Evolutionary conservation across 2,329 filamentous ascomycete species (phyloP).

Genomic region (Didymosphaeria variabile): DNA sequence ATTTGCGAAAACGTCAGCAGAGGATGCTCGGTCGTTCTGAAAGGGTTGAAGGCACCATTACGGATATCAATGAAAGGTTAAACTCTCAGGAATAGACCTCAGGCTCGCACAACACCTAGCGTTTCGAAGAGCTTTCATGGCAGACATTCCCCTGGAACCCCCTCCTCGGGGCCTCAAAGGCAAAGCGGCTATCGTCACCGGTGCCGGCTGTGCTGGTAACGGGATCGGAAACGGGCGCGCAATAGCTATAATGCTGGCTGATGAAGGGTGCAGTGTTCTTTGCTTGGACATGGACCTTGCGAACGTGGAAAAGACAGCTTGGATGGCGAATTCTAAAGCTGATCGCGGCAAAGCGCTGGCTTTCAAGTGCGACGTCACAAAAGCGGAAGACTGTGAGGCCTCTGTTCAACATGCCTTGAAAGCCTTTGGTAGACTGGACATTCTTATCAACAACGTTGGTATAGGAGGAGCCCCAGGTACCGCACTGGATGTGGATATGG

Average conservation of each 20-base stretch:
- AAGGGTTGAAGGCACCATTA: no score
- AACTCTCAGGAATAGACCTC: not conserved
- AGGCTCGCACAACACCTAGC: not conserved
- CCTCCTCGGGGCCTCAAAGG: constrained; percentile 53
- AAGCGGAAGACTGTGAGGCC: constrained; percentile 60
- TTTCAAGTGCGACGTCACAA: constrained; percentile 64
- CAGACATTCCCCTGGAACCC: constrained; percentile 25
- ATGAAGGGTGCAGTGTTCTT: constrained; percentile 67
- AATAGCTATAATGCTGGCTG: constrained; percentile 66
- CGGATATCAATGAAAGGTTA: no score
- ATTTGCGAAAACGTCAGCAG: not conserved
- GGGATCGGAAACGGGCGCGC: constrained; percentile 68
- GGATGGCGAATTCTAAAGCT: constrained; percentile 58
- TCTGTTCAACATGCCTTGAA: constrained; percentile 54
- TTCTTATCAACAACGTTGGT: constrained; percentile 72
- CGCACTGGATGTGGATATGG: constrained; percentile 68
- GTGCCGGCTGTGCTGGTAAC: constrained; percentile 65
- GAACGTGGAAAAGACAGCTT: constrained; percentile 63
- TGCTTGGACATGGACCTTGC: constrained; percentile 64
- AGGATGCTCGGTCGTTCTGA: not conserved
- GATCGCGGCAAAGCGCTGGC: constrained; percentile 53
- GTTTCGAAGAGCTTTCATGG: constrained; percentile 17
- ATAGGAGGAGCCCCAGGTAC: constrained; percentile 67
- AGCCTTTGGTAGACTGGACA: constrained; percentile 66
- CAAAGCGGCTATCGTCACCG: constrained; percentile 65